A percentile compares a stretch with the other conserved stretches of the same genome.
phyloP scores from a whole-genome alignment of 352 stramenopile species.

The Pythium phragmitis region DNA sequence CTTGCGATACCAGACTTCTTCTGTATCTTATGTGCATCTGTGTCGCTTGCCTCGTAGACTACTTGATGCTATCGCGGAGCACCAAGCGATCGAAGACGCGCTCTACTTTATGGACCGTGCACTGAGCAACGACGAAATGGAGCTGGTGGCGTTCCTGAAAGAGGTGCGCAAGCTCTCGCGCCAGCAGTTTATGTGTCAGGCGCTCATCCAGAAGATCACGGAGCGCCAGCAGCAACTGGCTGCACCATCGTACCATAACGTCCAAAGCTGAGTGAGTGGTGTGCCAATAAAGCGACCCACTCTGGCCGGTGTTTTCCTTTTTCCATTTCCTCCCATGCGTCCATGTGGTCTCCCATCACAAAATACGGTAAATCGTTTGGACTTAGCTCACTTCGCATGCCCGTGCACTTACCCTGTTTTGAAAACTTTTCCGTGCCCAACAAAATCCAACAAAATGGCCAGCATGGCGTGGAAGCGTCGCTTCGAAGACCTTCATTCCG shows the following conservation, averaged over 20 bases:
- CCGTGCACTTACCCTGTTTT: too few species aligned
- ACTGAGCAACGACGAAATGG: slow-evolving; percentile 87
- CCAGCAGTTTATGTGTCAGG: slow-evolving; percentile 90
- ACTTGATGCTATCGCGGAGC: slow-evolving; percentile 78
- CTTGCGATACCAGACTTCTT: neutral
- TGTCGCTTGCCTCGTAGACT: slow-evolving; percentile 34
- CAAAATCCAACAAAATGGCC: neutral
- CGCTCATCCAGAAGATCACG: slow-evolving; percentile 87
- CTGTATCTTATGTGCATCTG: neutral
- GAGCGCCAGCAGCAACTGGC: slow-evolving; percentile 68
- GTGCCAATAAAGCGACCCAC: slow-evolving; percentile 7
- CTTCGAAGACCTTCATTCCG: slow-evolving; percentile 6
- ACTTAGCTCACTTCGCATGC: too few species aligned
- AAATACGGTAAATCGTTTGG: neutral
- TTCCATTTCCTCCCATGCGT: neutral
- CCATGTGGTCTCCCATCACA: neutral
- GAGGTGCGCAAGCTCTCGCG: slow-evolving; percentile 88
- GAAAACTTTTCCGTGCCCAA: neutral
- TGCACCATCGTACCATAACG: slow-evolving; percentile 53
- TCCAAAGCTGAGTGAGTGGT: slow-evolving; percentile 15
- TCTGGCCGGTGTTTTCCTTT: neutral
- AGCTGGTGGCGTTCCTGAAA: slow-evolving; percentile 81
- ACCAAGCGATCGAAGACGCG: slow-evolving; percentile 88
- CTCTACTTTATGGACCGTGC: slow-evolving; percentile 92
- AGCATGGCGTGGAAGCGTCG: slow-evolving; percentile 3